Conservation (phyloP, 2,329 filamentous ascomycete genomes). For the Plectosphaerella sp. region DNA sequence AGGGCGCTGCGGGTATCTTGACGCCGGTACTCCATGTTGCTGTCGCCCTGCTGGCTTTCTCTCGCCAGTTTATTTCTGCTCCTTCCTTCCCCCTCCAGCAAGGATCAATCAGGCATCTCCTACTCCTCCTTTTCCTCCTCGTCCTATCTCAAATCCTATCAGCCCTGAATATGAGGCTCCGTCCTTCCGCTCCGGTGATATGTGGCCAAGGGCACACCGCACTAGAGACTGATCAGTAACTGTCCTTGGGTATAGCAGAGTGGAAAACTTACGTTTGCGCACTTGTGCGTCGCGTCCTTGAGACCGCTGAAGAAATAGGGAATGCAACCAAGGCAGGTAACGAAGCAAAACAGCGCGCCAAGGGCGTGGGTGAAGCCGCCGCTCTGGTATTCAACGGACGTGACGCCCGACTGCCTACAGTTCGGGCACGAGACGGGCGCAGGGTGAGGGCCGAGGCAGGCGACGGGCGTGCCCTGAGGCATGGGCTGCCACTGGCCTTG, state of each 20-base stretch:
- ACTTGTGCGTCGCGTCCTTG: slow-evolving; percentile 17
- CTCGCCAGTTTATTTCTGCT: no score
- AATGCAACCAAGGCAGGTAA: slow-evolving; percentile 16
- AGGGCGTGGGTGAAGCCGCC: slow-evolving; percentile 16
- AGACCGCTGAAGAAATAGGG: slow-evolving; percentile 14
- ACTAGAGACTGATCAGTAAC: slow-evolving; percentile 9
- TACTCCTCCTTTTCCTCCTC: neutral
- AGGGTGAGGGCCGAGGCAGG: slow-evolving; percentile 12
- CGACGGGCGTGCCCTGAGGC: slow-evolving; percentile 9
- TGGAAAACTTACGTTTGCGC: slow-evolving; percentile 10
- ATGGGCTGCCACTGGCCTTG: neutral
- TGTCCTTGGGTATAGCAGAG: neutral
- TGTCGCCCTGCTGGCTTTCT: no score
- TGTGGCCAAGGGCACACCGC: slow-evolving; percentile 16
- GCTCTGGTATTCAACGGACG: slow-evolving; percentile 12
- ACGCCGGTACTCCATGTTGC: neutral
- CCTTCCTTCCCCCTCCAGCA: no score
- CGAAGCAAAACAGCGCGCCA: slow-evolving; percentile 13
- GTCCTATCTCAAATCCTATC: neutral
- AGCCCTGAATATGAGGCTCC: slow-evolving; percentile 13
- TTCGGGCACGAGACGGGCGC: slow-evolving; percentile 15
- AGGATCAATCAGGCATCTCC: no score
- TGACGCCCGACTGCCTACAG: slow-evolving; percentile 15
- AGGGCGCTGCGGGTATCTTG: neutral
- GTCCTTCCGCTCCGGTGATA: slow-evolving; percentile 19